A percentile compares a stretch with the other conserved stretches of the same genome.
phyloP scores from a whole-genome alignment of 2,329 filamentous ascomycete genomes.

The Curvularia spicifera region DNA sequence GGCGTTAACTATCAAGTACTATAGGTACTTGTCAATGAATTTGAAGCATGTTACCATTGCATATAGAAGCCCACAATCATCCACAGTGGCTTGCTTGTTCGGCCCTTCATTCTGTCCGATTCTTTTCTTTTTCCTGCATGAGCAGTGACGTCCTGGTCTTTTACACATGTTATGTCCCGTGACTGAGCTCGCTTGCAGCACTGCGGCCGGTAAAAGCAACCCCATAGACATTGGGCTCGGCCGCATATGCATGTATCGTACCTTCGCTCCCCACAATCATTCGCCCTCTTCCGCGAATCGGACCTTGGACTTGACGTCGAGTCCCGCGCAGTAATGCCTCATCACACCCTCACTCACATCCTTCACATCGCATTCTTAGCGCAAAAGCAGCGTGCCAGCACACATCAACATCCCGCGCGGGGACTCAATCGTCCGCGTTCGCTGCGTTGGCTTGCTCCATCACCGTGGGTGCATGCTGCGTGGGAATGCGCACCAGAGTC shows the following conservation, averaged over 20 bases:
- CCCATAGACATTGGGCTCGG: constrained; percentile 16
- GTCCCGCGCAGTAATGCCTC: constrained; percentile 5
- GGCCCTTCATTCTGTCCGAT: not conserved
- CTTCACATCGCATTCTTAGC: constrained; percentile 5
- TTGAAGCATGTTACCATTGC: constrained; percentile 5
- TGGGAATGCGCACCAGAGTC: constrained; percentile 83
- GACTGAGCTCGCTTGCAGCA: constrained; percentile 10
- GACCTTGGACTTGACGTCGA: constrained; percentile 8
- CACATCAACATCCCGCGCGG: constrained; percentile 15
- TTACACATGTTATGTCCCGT: not conserved
- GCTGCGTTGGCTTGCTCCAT: constrained; percentile 44
- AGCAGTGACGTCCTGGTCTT: not conserved
- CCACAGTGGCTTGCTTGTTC: not conserved
- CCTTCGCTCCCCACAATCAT: not conserved
- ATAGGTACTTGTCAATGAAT: not conserved
- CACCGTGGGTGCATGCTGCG: constrained; percentile 65
- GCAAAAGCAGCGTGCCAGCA: constrained; percentile 13
- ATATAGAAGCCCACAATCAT: constrained; percentile 1
- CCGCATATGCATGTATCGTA: constrained; percentile 17
- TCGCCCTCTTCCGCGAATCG: constrained; percentile 18
- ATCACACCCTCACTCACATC: constrained; percentile 9
- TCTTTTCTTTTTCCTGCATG: not conserved
- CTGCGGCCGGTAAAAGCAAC: constrained; percentile 12
- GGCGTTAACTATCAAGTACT: constrained; percentile 11
- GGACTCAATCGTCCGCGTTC: constrained; percentile 39